phyloP scores from a whole-genome alignment of 176 grass and related monocot genomes.

The Otatea glauca region DNA sequence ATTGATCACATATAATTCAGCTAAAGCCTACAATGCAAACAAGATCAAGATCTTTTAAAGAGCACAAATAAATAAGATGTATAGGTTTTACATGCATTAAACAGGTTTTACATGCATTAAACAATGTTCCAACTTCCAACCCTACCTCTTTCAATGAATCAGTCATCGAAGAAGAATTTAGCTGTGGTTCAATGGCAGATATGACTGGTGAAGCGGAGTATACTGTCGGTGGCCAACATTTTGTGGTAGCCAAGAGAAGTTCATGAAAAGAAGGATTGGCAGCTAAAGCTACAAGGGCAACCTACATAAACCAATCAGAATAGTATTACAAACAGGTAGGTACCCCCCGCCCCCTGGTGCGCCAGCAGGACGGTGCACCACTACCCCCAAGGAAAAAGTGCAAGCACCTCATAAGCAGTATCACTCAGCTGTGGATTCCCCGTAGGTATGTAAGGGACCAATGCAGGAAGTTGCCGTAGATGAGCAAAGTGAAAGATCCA shows the following conservation, averaged over 20 bases:
- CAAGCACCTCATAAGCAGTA: conserved; percentile 89
- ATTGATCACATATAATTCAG: conserved; percentile 82
- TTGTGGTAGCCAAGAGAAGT: conserved; percentile 83
- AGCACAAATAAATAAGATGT: conserved; percentile 36
- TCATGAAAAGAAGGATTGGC: conserved; percentile 79
- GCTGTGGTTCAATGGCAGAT: conserved; percentile 88
- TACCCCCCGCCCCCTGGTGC: neutral
- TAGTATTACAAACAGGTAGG: conserved; percentile 40
- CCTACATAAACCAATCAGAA: conserved; percentile 65
- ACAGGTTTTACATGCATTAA: conserved; percentile 21
- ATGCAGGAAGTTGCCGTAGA: conserved; percentile 92
- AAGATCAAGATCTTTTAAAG: conserved; percentile 24
- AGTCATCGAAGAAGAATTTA: conserved; percentile 82
- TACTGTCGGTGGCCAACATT: conserved; percentile 79
- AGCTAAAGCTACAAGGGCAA: conserved; percentile 92
- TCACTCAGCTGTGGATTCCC: conserved; percentile 92
- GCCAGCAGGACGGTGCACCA: no score
- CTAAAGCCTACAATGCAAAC: conserved; percentile 72
- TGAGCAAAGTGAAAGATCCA: conserved; percentile 99
- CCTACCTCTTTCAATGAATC: conserved; percentile 77
- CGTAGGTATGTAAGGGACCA: conserved; percentile 94
- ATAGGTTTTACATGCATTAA: conserved; percentile 29
- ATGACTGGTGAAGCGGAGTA: conserved; percentile 84
- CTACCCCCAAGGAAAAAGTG: neutral
- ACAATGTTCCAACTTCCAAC: conserved; percentile 36